Base-by-base conservation (phyloP, 2,329 filamentous ascomycete species). In the Thielaviopsis euricoi region DNA sequence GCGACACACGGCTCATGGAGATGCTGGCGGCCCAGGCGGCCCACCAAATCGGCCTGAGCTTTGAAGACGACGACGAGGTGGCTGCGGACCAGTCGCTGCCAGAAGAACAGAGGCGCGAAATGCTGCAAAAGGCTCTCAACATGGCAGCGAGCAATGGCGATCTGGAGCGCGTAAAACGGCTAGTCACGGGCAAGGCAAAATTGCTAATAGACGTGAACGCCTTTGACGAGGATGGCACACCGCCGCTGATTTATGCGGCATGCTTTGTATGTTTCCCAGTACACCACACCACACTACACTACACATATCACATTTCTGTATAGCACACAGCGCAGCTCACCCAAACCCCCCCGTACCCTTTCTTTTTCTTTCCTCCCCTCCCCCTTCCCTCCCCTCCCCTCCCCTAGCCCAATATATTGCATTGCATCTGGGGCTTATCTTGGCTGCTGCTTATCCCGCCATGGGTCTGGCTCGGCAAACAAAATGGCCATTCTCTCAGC, bases 61-160 rank as follows among this genome's bases (percentile, higher is more conserved):
- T 86, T 62, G 83, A 86, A 58, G 84, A 93, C 65, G 89, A 95
- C 67, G 85, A 93, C 61, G 81, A 83, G 53, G 82, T 97, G 57
- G 81, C 87, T 17, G 74, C 79, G 3, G 85, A 93, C 68, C 79
- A 86, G 56, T 86, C 83, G 64, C 72, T 95, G 58, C 79, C 87
- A 0, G 79, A 82, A 6, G 76, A 77, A 1, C 85, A 95, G 68
- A 97, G 96, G 76, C 82, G 76, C 64, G 79, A 86, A 52, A 81
- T 86, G 43, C 71, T 98, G 48, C 93, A 98, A 68, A 91, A 88
- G 67, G 83, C 87, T 15, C 76, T 98, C 63, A 90, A 91, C 66
- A 94, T 96, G 83, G 91, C 93, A 13, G 89, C 93, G 1, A 96
- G 91, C 69, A 98, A 98, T 69, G 93, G 93, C 54, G 93, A 97